These are phyloP conservation scores for Dioscorea cayenensis DNA, from an alignment of 116 monocot genomes.

Conservation along the genomic window DNA sequence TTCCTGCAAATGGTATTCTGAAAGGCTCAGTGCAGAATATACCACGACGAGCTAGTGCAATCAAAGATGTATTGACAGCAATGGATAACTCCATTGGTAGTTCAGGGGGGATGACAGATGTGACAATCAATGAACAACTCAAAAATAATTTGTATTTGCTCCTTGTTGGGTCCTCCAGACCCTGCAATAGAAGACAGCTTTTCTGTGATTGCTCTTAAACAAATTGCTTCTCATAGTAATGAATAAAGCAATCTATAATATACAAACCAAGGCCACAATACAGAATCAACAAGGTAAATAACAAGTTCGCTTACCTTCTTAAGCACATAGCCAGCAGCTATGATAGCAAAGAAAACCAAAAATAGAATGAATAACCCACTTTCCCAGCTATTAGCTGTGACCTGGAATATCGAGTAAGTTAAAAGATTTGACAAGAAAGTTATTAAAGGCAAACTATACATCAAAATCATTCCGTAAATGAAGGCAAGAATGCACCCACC, in stretches of 20 bases:
- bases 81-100: slow-evolving; percentile 98
- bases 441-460: not conserved
- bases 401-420: slow-evolving; percentile 44
- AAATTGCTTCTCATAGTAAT: not conserved
- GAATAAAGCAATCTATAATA: no score
- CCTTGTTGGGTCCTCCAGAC: slow-evolving; percentile 96
- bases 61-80: slow-evolving; percentile 98
- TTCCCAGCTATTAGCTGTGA: slow-evolving; percentile 97
- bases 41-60: slow-evolving; percentile 90
- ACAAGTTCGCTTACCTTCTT: slow-evolving; percentile 60
- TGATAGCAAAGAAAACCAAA: slow-evolving; percentile 91
- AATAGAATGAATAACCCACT: slow-evolving; percentile 97
- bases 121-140: slow-evolving; percentile 95
- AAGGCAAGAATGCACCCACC: slow-evolving; percentile 27
- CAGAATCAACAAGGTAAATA: not conserved
- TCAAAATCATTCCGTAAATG: not conserved
- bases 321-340: slow-evolving; percentile 99
- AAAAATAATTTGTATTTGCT: slow-evolving; percentile 97
- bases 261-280: not conserved
- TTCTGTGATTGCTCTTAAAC: not conserved
- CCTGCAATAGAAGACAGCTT: slow-evolving; percentile 30
- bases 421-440: not conserved
- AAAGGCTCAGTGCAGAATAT: slow-evolving; percentile 99
- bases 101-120: slow-evolving; percentile 98
- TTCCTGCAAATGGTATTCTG: slow-evolving; percentile 99